Base-by-base conservation (phyloP, 306 rosid species). In the Abrus precatorius region DNA sequence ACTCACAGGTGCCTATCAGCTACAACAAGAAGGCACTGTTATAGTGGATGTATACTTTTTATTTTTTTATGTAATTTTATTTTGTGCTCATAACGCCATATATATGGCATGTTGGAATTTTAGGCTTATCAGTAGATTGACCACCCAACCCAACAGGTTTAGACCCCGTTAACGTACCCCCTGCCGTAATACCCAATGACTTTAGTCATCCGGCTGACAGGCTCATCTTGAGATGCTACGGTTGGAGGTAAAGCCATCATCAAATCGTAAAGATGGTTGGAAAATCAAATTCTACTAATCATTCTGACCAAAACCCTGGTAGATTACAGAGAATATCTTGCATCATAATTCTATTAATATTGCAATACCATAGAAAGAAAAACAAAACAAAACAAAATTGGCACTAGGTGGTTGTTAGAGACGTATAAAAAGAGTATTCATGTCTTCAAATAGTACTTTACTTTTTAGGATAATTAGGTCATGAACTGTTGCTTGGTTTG, bases 1-100 rank as follows among this genome's bases (percentile, higher is more conserved):
- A 36, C 54, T 66, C 62, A 75, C 56, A 57, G 57, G 72, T 75
- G 49, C 65, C 81, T 82, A 59, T 82, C 73, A 43, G 40, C 48
- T 34, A 50, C 81, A 68, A 40, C 13, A 59, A 72, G 38, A 75
- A 34, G 72, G 33, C 67, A 81, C 30, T 33, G 76, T 2, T 20
- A 7, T 52, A 44, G 38, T 56, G 38, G 62, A 48, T 48, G 20
- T 20, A 36, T 52, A 43, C 43, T 43, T 41, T 74, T 72, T 74
- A 11, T 28, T 74, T 57, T 57, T 8, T 4, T 20, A 11, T 20
- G 41, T 27, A 33, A 72, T 76, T 62, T 63, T 48, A 62, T 63
- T 76, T 62, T 49, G 50, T 12, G 44, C 29, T 33, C 36, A 33
- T 27, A 20, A 20, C 20, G 20, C 20, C 20, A 2, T 60, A 12